Conservation (phyloP, 2,329 filamentous ascomycete species). For the Chaetomiaceae sp. region DNA sequence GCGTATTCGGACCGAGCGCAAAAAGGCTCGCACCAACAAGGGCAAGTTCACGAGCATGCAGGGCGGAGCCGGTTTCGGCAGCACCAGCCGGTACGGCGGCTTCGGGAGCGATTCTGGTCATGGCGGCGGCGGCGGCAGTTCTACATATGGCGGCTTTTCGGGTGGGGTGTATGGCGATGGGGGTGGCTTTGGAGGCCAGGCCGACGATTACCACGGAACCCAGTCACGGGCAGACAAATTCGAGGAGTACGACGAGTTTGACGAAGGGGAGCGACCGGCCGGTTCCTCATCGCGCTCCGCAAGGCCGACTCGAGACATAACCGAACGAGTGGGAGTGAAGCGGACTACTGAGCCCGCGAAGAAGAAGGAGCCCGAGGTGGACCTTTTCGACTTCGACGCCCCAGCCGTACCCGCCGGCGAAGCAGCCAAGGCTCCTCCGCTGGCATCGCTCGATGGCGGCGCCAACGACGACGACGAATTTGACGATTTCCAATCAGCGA, state of each 20-base stretch:
- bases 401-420: constrained; percentile 37
- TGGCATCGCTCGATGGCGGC: constrained; percentile 42
- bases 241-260: constrained; percentile 95
- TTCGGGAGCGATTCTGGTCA: constrained; percentile 74
- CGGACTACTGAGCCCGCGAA: constrained; percentile 63
- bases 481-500: constrained; percentile 92
- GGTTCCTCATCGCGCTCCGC: constrained; percentile 40
- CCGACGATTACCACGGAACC: constrained; percentile 63
- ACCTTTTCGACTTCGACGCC: constrained; percentile 88
- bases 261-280: constrained; percentile 57
- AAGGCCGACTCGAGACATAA: constrained; percentile 43
- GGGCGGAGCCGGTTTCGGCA: constrained; percentile 61
- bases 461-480: constrained; percentile 77
- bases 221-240: constrained; percentile 67
- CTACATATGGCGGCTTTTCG: constrained; percentile 52
- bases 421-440: constrained; percentile 40
- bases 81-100: constrained; percentile 67
- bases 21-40: constrained; percentile 84
- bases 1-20: constrained; percentile 70
- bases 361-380: constrained; percentile 80
- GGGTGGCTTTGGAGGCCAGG: constrained; percentile 80
- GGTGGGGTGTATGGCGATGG: constrained; percentile 89
- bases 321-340: constrained; percentile 44
- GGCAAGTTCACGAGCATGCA: constrained; percentile 96
- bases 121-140: constrained; percentile 25